Evolutionary conservation across 257 asterid species (phyloP), one percentile per base, ranked within the genome.

Genomic region (Scutellaria baicalensis): DNA sequence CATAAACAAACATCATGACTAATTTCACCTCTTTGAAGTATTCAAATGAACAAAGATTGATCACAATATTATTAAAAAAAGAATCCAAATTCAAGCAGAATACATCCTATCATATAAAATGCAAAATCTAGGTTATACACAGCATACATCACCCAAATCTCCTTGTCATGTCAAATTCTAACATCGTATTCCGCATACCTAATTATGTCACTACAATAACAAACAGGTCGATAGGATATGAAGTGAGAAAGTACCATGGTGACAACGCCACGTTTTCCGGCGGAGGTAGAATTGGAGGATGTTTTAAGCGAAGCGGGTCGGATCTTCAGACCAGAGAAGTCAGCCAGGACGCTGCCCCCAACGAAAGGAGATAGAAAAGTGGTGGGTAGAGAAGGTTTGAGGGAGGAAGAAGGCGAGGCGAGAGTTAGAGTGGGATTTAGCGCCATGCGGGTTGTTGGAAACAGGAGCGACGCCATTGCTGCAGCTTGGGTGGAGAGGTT

Each of bases 251-350:
- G 20, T 81, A 93, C 97, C 98, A 87, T 93, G n/a, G 95, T 84
- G 8, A 93, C 92, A 27, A 87, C 95, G 36, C 94, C 86, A 8
- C 98, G 95, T 76, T 83, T 87, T 59, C 80, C 71, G 17, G 75
- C 72, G 58, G 80, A 77, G 43, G 64, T 43, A 3, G 85, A 72
- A 48, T 17, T 21, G 73, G 85, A 74, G 64, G 78, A 66, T 6
- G 84, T 85, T 66, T 71, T 77, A 42, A 88, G 89, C 13, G 89
- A 90, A 77, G 74, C 74, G 72, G 95, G 89, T 59, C 86, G 93
- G 72, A 85, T 84, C 69, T 57, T 84, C 18, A 56, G 79, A 66
- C 98, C 97, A 51, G 94, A 80, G 42, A 93, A 91, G 48, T 72
- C 89, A 38, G 83, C 66, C 8, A 77, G 68, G 59, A 71, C 75